phyloP scores from a whole-genome alignment of 345 rosid genomes.

The Citrus sp. region DNA sequence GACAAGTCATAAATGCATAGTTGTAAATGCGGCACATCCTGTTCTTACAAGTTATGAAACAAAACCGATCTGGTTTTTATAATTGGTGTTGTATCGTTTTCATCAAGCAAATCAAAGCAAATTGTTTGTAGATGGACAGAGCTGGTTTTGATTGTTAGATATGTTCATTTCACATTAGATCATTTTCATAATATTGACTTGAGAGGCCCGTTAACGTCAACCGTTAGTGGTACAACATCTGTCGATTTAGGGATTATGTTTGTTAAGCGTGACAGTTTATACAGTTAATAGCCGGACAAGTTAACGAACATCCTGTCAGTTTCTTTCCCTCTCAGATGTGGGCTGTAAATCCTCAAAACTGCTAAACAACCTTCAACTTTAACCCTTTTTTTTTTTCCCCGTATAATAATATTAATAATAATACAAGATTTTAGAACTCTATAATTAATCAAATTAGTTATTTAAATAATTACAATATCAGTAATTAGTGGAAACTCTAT shows the following conservation, averaged over 20 bases:
- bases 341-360: neutral
- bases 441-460: neutral
- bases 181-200: neutral
- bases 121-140: neutral
- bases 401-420: too few relatives aligned
- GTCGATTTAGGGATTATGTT: neutral
- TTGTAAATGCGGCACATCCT: slow-evolving; percentile 5
- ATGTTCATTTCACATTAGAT: neutral
- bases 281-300: neutral
- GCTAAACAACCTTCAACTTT: neutral
- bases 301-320: neutral
- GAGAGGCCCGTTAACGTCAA: neutral
- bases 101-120: neutral
- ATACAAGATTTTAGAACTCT: neutral
- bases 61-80: neutral
- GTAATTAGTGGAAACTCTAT: neutral
- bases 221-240: neutral
- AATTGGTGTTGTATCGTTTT: too few relatives aligned
- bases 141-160: neutral
- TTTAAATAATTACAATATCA: neutral
- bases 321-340: neutral
- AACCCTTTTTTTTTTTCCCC: too few relatives aligned
- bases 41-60: neutral
- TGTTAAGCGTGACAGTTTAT: neutral
- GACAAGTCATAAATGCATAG: neutral